Evolutionary conservation across 169 alveolate genomes (phyloP), one percentile per base, ranked within the genome.

Genomic region (Prorocentrum cordatum): DNA sequence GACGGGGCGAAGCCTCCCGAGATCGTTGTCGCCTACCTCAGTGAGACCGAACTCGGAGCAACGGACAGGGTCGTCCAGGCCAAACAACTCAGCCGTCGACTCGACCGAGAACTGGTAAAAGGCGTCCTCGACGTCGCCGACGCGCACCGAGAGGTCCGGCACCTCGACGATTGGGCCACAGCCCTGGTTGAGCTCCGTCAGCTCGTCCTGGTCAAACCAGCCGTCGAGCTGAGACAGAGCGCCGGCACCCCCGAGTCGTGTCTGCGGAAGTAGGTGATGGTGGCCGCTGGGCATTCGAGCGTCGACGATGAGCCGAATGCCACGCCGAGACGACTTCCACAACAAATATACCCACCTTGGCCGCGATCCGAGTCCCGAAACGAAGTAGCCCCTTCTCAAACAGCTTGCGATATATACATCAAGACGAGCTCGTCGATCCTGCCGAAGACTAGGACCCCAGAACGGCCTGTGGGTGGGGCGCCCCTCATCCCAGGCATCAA

Each of bases 71-170:
- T 70, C 82, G 16, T 70, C 82, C 39, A 70, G 27, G 1, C 82
- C 82, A 27, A 70, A 70, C 82, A 61, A 70, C 10, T 70, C 82
- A 0, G 64, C 36, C 1, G 39, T 36, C 10, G 33, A 18, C 35
- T 39, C 54, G 18, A 70, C 82, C 5, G 31, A 10, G 39, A 70
- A 70, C 59, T 70, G 82, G 35, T 70, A n/a, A n/a, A n/a, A n/a
- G 64, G 82, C 82, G 16, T 70, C 82, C 9, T 31, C 12, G 62
- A 70, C 82, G n/a, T 70, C 82, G 4, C 62, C 62, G 3, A 64
- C 39, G 42, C 12, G 12, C 0, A 61, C 82, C 24, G 39, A 70
- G 27, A 70, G 33, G 22, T 9, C 1, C 0, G 82, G 82, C n/a
- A 70, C 10, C 42, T 36, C 27, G 18, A 70, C 82, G 2, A 22